Percentiles rank a stretch among this genome's conserved stretches.
phyloP scores from a whole-genome alignment of 2,329 filamentous ascomycete genomes.

The Calycina marina region DNA sequence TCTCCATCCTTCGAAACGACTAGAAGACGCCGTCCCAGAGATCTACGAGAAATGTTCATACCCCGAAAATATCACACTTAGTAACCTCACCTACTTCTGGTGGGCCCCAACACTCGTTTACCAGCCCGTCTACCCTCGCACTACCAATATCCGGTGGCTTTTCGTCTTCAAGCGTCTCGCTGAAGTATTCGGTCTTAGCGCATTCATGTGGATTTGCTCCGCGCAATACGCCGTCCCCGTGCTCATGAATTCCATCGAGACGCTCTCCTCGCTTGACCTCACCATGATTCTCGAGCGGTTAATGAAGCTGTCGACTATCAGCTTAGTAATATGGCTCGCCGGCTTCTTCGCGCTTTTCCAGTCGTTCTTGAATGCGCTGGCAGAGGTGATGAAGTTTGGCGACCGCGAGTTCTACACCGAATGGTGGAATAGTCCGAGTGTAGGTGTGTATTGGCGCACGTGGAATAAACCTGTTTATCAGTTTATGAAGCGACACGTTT shows the following conservation, averaged over 20 bases:
- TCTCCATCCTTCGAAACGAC: conserved; percentile 56
- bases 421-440: conserved; percentile 89
- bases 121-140: conserved; percentile 89
- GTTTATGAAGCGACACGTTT: conserved; percentile 92
- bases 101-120: conserved; percentile 94
- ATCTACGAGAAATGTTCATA: conserved; percentile 78
- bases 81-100: conserved; percentile 91
- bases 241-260: conserved; percentile 76
- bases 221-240: conserved; percentile 91
- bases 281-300: conserved; percentile 74
- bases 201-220: conserved; percentile 90
- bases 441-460: conserved; percentile 82
- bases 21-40: conserved; percentile 58
- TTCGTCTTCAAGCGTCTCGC: conserved; percentile 74
- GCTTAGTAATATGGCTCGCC: conserved; percentile 89
- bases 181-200: conserved; percentile 63
- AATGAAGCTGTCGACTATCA: conserved; percentile 92
- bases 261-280: conserved; percentile 68
- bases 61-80: conserved; percentile 75
- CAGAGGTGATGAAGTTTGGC: conserved; percentile 78
- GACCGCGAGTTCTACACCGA: conserved; percentile 93
- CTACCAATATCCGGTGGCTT: conserved; percentile 64
- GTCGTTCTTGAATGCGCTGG: conserved; percentile 77
- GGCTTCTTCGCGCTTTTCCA: conserved; percentile 97
- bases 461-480: conserved; percentile 98